These are phyloP conservation scores for Coemansia sp. DNA, from an alignment of 192 early-diverging fungal species.

Conservation along the genomic window DNA sequence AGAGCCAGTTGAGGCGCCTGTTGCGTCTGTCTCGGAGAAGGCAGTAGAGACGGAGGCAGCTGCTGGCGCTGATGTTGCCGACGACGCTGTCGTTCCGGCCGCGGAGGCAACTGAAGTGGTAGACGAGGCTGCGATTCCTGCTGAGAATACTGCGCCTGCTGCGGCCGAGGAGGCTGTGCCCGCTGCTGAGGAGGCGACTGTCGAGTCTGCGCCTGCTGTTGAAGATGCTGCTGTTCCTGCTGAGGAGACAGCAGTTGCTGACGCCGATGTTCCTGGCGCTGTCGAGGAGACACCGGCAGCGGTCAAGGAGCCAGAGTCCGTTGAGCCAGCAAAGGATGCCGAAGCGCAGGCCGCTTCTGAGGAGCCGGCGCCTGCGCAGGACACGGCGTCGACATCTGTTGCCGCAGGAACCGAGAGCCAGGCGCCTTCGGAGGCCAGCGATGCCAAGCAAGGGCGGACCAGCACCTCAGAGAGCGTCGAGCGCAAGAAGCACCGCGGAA, in stretches of 20 bases:
- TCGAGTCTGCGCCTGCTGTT: slow-evolving; percentile 3
- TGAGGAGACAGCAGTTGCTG: neutral
- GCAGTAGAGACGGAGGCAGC: neutral
- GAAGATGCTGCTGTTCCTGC: neutral
- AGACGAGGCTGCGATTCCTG: neutral
- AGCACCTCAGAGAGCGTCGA: slow-evolving; percentile 12
- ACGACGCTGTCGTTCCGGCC: neutral
- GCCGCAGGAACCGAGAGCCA: slow-evolving; percentile 1
- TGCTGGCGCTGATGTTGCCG: neutral
- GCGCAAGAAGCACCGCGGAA: slow-evolving; percentile 43
- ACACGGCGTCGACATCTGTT: neutral
- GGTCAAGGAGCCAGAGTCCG: neutral
- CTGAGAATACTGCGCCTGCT: neutral
- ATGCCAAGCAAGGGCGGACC: slow-evolving; percentile 12
- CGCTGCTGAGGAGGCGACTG: neutral
- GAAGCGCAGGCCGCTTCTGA: neutral
- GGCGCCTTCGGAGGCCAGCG: neutral
- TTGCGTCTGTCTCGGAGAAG: neutral
- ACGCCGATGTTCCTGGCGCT: too few species aligned
- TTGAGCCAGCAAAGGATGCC: neutral
- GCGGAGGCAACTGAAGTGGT: neutral
- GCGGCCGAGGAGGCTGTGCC: neutral
- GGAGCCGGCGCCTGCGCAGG: neutral
- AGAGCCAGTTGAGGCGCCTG: slow-evolving; percentile 1
- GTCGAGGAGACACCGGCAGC: slow-evolving; percentile 5